Evolutionary conservation across 2,329 filamentous ascomycete species (phyloP).

Genomic region (Pseudogymnoascus sp.): DNA sequence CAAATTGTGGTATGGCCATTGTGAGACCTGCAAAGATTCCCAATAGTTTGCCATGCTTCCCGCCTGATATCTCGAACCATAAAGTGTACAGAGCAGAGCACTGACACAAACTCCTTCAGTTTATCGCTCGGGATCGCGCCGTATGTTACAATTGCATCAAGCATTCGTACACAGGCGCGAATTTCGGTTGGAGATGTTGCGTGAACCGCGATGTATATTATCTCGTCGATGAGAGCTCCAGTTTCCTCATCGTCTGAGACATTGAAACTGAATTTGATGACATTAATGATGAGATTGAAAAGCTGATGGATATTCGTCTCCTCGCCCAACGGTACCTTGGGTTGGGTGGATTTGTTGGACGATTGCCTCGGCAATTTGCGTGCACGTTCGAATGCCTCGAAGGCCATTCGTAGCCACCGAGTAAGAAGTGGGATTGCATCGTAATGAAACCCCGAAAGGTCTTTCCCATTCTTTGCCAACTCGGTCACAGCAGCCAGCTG

Average conservation of each 20-base stretch:
- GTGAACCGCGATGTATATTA: constrained; percentile 59
- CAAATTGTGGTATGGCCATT: constrained; percentile 61
- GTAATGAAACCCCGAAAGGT: constrained; percentile 59
- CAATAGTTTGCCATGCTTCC: constrained; percentile 60
- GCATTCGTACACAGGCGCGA: constrained; percentile 55
- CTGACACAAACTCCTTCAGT: constrained; percentile 57
- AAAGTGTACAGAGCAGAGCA: constrained; percentile 64
- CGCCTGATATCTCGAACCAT: constrained; percentile 53
- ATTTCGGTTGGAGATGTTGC: constrained; percentile 59
- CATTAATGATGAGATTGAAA: constrained; percentile 56
- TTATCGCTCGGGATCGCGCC: constrained; percentile 56
- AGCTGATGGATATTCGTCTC: constrained; percentile 55
- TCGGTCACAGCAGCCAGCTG: constrained; percentile 56
- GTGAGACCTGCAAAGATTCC: constrained; percentile 64
- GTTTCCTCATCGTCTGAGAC: constrained; percentile 55
- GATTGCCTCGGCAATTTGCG: constrained; percentile 39
- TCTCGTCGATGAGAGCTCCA: constrained; percentile 49
- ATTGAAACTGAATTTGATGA: constrained; percentile 70
- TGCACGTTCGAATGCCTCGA: constrained; percentile 44
- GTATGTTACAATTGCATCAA: constrained; percentile 65
- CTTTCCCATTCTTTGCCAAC: constrained; percentile 51
- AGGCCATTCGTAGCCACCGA: constrained; percentile 49
- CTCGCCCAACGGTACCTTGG: constrained; percentile 37
- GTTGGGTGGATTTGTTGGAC: constrained; percentile 32
- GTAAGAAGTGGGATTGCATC: constrained; percentile 55